Conservation (phyloP, 1,139 yeast genomes). For the Debaryomycetaceae sp. region DNA sequence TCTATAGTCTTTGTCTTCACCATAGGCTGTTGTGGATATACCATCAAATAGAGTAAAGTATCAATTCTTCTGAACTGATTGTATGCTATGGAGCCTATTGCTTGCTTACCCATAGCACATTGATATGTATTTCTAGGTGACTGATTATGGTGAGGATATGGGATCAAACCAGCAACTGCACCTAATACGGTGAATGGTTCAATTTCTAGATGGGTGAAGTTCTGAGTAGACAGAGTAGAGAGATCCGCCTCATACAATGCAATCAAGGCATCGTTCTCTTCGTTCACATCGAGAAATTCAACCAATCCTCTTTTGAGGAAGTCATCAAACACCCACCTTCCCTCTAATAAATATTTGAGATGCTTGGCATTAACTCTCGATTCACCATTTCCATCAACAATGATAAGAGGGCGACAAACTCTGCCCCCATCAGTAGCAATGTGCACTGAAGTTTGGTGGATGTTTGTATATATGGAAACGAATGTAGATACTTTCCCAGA, state of each 20-base stretch:
- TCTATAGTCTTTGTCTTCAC: slow-evolving; percentile 97
- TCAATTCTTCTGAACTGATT: slow-evolving; percentile 95
- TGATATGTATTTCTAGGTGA: slow-evolving; percentile 98
- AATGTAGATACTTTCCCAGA: slow-evolving; percentile 85
- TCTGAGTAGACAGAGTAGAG: slow-evolving; percentile 20
- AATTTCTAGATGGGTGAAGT: slow-evolving; percentile 87
- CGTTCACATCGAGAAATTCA: slow-evolving; percentile 95
- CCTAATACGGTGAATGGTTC: slow-evolving; percentile 96
- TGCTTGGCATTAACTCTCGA: slow-evolving; percentile 74
- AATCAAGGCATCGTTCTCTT: slow-evolving; percentile 91
- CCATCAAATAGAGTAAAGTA: slow-evolving; percentile 89
- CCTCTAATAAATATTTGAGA: slow-evolving; percentile 55
- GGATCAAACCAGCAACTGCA: slow-evolving; percentile 98
- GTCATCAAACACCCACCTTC: slow-evolving; percentile 83
- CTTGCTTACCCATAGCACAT: slow-evolving; percentile 99
- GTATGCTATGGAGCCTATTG: slow-evolving; percentile 97
- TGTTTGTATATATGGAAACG: slow-evolving; percentile 84
- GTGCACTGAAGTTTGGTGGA: slow-evolving; percentile 89
- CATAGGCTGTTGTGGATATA: slow-evolving; percentile 98
- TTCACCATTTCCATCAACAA: slow-evolving; percentile 63
- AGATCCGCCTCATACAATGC: slow-evolving; percentile 75
- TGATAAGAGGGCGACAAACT: slow-evolving; percentile 93
- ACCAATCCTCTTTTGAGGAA: slow-evolving; percentile 83
- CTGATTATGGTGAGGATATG: slow-evolving; percentile 99
- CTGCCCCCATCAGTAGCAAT: slow-evolving; percentile 99